A percentile compares a stretch with the other conserved stretches of the same genome.
phyloP scores from a whole-genome alignment of 192 early-diverging fungal species.

The Umbelopsis vinacea region DNA sequence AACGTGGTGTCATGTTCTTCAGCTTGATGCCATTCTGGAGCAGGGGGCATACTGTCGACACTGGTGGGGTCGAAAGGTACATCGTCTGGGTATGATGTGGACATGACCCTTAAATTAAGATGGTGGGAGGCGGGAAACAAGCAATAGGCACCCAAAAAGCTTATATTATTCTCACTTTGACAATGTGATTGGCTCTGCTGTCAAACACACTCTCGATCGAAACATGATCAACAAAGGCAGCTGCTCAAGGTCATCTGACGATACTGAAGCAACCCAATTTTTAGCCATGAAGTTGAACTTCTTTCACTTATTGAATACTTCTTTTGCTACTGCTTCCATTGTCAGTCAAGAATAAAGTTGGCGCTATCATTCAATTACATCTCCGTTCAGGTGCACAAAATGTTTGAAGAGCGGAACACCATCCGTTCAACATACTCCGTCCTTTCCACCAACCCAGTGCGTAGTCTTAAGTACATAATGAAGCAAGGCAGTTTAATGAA shows the following conservation, averaged over 20 bases:
- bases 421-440: background rate
- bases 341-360: no score
- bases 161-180: background rate
- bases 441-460: background rate
- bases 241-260: background rate
- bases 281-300: no score
- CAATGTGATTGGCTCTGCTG: constrained; percentile 3
- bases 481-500: background rate
- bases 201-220: background rate
- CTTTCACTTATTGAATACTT: no score
- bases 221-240: background rate
- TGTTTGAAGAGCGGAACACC: no score
- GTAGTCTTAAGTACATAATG: no score
- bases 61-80: constrained; percentile 3
- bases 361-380: no score
- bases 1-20: background rate
- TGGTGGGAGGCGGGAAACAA: background rate
- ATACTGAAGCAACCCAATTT: background rate
- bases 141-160: background rate
- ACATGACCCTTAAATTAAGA: background rate
- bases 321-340: no score
- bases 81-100: background rate
- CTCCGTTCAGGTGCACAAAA: no score
- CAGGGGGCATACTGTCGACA: background rate
- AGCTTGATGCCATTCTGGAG: background rate